phyloP scores from a whole-genome alignment of 129 eudicot genomes.

The Ambrosia artemisiifolia region DNA sequence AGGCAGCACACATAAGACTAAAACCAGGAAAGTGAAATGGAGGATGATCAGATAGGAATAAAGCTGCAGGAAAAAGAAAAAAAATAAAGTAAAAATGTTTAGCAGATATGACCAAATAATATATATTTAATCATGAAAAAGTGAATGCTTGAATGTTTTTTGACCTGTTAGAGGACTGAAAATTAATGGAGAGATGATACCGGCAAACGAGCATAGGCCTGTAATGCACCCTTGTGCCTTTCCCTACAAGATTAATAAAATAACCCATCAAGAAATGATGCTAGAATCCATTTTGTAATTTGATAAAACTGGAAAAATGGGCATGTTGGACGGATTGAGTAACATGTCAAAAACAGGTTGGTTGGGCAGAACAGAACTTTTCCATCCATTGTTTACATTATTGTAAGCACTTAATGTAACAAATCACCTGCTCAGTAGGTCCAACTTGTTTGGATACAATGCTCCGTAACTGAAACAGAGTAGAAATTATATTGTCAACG shows the following conservation, averaged over 20 bases:
- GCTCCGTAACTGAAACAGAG: conserved; percentile 55
- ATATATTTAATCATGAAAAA: conserved; percentile 1
- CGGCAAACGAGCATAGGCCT: conserved; percentile 63
- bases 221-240: conserved; percentile 75
- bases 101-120: neutral
- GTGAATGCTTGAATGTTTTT: neutral
- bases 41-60: conserved; percentile 67
- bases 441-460: conserved; percentile 90
- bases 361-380: neutral
- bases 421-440: conserved; percentile 70
- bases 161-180: conserved; percentile 85
- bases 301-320: neutral
- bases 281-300: neutral
- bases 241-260: conserved; percentile 15
- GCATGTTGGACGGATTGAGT: neutral
- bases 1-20: conserved; percentile 62
- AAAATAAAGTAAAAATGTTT: neutral
- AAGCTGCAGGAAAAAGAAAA: conserved; percentile 34
- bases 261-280: conserved; percentile 1
- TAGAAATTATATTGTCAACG: neutral
- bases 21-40: conserved; percentile 91
- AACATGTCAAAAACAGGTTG: neutral
- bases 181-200: conserved; percentile 62
- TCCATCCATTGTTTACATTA: neutral
- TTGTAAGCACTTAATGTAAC: neutral